Percentiles rank a stretch among this genome's conserved stretches.
Evolutionary conservation across 73 alveolate species (phyloP).

Genomic region (Breviolum minutum): DNA sequence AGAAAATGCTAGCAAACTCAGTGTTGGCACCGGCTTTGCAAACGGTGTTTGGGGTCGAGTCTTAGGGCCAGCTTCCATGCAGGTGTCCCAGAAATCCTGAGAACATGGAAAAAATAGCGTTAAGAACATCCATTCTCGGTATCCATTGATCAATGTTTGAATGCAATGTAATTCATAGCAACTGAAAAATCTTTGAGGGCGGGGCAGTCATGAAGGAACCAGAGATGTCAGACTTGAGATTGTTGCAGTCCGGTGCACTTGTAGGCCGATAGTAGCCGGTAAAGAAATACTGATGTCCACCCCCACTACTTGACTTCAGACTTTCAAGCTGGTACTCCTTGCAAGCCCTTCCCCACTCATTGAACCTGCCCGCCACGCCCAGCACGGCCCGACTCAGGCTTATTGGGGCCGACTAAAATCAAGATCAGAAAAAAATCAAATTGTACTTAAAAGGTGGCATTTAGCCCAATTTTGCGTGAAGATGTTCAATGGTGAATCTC

Average conservation of each 20-base stretch:
- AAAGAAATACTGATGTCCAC: not conserved
- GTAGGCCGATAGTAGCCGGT: not conserved
- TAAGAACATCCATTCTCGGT: not conserved
- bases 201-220: not conserved
- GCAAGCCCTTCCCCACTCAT: slow-evolving; percentile 19
- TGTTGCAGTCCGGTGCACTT: not conserved
- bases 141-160: not conserved
- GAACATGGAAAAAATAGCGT: no score
- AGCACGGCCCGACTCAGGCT: no score
- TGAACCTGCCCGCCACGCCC: no score
- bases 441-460: no score
- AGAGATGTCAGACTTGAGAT: not conserved
- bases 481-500: no score
- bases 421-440: no score
- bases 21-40: not conserved
- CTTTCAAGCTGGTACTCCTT: not conserved
- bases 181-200: not conserved
- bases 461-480: no score
- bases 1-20: not conserved
- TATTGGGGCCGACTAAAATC: no score
- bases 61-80: not conserved
- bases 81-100: not conserved
- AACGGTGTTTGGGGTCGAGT: not conserved
- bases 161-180: no score
- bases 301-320: not conserved